A percentile compares a stretch with the other conserved stretches of the same genome.
Conservation (phyloP, 1,139 yeast species). For the Hansenula lynferdii region DNA sequence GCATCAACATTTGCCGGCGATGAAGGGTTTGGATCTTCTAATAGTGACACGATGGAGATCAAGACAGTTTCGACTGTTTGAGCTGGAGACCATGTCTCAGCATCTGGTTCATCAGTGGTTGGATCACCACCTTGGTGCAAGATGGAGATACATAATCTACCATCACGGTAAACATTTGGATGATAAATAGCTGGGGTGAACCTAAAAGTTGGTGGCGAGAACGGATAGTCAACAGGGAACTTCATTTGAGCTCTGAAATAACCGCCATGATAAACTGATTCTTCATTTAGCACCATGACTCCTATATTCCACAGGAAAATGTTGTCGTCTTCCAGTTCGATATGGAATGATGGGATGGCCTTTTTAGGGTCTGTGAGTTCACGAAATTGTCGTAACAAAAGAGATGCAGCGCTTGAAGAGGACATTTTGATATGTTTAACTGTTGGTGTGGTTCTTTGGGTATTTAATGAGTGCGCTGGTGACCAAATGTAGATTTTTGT, state of each 20-base stretch:
- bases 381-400: constrained; percentile 88
- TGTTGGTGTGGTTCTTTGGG: neutral
- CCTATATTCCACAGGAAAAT: constrained; percentile 93
- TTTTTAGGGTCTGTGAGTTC: constrained; percentile 92
- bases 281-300: constrained; percentile 85
- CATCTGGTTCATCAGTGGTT: constrained; percentile 85
- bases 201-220: constrained; percentile 84
- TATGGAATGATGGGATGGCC: constrained; percentile 88
- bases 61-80: constrained; percentile 91
- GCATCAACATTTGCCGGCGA: constrained; percentile 98
- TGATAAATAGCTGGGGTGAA: constrained; percentile 95
- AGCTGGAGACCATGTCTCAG: constrained; percentile 95
- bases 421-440: constrained; percentile 5
- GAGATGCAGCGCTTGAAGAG: constrained; percentile 25
- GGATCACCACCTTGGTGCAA: constrained; percentile 89
- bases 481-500: neutral
- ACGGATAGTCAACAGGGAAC: constrained; percentile 90
- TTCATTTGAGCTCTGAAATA: constrained; percentile 92
- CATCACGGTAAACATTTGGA: constrained; percentile 93
- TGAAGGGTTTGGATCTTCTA: constrained; percentile 89
- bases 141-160: constrained; percentile 87
- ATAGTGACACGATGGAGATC: constrained; percentile 80
- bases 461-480: neutral
- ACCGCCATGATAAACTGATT: constrained; percentile 93
- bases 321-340: constrained; percentile 84